Evolutionary conservation across 2,329 filamentous ascomycete genomes (phyloP), one percentile per base, ranked within the genome.

Genomic region (Pseudopyricularia cyperi): DNA sequence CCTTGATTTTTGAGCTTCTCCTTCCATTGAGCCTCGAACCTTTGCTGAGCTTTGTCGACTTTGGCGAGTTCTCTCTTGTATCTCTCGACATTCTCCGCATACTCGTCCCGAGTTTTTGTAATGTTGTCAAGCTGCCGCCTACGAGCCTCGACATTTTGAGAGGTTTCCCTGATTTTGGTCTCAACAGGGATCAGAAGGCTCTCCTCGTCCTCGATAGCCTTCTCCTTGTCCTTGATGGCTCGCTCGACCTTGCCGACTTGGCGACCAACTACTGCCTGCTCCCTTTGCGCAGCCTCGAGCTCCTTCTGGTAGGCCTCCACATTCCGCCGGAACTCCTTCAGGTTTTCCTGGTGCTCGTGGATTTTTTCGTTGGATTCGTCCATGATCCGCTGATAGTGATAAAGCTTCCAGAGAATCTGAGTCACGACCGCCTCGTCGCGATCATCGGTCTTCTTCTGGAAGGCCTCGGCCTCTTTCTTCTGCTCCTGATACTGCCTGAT

Each of bases 401-500:
- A 97, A 1, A 98, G 75, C 68, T 96, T 97, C 91, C 91, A 98
- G 14, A 98, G 72, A 33, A 94, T 90, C 58, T 97, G 91, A 1
- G 86, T 90, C 52, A 97, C 87, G 53, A 96, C 86, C 7, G 91
- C 93, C 52, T 88, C 80, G 64, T 98, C 91, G 49, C 88, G 83
- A 65, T 97, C 89, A 52, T 93, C 86, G 1, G 86, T 86, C 68
- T 96, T 97, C 57, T 80, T 83, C 63, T 94, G 87, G 63, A 91
- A 98, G 59, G 85, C 91, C 58, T 98, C 93, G 5, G 91, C 91
- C 63, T 97, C 93, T 58, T 83, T 83, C 71, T 97, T 97, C 68
- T 97, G 91, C 65, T 97, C 89, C 62, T 95, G 87, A 62, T 96
- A 98, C 61, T 95, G 89, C 65, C 93, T 95, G 65, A 98, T 94